Conservation (phyloP, 164 flowering plant species). For the Vitis amurensis region DNA sequence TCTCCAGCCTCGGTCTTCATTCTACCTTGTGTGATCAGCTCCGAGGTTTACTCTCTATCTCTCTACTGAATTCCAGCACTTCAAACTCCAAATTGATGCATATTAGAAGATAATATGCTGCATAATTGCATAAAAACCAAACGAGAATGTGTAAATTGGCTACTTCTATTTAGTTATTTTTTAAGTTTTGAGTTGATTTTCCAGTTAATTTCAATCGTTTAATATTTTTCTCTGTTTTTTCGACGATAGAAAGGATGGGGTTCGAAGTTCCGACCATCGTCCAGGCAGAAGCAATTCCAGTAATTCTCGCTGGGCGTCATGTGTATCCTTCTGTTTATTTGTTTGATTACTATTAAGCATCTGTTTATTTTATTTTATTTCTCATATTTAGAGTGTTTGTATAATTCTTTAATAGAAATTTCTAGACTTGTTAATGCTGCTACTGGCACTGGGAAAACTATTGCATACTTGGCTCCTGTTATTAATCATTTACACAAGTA, state of each 20-base stretch:
- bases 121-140: too few relatives aligned
- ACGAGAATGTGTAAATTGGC: too few relatives aligned
- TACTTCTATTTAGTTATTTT: neutral
- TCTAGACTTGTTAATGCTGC: constrained; percentile 87
- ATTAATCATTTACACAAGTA: constrained; percentile 66
- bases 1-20: constrained; percentile 78
- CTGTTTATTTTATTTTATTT: constrained; percentile 5
- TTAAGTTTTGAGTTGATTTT: neutral
- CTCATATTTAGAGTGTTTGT: constrained; percentile 6
- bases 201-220: too few relatives aligned
- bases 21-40: constrained; percentile 72
- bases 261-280: constrained; percentile 76
- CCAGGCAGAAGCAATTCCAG: constrained; percentile 90
- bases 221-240: neutral
- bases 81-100: too few relatives aligned
- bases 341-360: neutral
- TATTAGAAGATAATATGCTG: too few relatives aligned
- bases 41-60: constrained; percentile 39
- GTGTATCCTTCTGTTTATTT: constrained; percentile 44
- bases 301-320: constrained; percentile 75
- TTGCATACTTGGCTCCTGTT: constrained; percentile 83
- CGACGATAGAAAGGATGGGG: constrained; percentile 65
- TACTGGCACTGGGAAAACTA: constrained; percentile 93
- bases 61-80: neutral
- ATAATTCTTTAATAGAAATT: constrained; percentile 15